Conservation (phyloP, 352 stramenopile genomes). For the Pythium brassicae region DNA sequence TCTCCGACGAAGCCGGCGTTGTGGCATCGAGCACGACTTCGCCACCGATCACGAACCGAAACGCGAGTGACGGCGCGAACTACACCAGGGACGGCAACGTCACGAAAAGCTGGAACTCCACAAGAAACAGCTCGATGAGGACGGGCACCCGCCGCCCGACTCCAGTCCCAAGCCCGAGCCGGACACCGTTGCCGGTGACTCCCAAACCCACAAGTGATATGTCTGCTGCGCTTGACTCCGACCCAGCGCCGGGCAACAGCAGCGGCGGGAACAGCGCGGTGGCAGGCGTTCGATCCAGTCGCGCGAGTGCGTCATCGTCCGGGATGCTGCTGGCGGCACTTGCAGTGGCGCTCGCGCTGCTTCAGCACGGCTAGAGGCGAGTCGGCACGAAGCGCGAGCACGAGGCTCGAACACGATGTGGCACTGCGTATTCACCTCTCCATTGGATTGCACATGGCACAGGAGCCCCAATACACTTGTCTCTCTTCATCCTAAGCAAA, state of each 20-base stretch:
- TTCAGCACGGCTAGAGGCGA: slow-evolving; percentile 14
- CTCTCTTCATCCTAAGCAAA: not conserved
- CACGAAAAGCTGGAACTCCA: not conserved
- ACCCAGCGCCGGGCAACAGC: not conserved
- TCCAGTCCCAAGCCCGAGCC: no score
- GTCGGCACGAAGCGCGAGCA: slow-evolving; percentile 11
- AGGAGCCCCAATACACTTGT: no score
- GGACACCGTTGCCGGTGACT: no score
- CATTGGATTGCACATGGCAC: no score
- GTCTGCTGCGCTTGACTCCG: no score
- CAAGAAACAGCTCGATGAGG: not conserved
- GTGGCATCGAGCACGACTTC: not conserved
- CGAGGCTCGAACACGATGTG: slow-evolving; percentile 8
- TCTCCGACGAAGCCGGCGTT: not conserved
- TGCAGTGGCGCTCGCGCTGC: slow-evolving; percentile 2
- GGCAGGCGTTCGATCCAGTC: not conserved
- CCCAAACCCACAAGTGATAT: no score
- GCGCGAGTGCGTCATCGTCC: not conserved
- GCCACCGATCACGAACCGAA: not conserved
- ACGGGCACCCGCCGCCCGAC: no score
- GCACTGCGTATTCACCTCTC: slow-evolving; percentile 22
- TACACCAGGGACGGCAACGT: not conserved
- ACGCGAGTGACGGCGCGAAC: not conserved
- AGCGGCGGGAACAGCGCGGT: not conserved
- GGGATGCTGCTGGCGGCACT: not conserved